Base-by-base conservation (phyloP, 2,329 filamentous ascomycete genomes). In the Ophiostoma sp. region DNA sequence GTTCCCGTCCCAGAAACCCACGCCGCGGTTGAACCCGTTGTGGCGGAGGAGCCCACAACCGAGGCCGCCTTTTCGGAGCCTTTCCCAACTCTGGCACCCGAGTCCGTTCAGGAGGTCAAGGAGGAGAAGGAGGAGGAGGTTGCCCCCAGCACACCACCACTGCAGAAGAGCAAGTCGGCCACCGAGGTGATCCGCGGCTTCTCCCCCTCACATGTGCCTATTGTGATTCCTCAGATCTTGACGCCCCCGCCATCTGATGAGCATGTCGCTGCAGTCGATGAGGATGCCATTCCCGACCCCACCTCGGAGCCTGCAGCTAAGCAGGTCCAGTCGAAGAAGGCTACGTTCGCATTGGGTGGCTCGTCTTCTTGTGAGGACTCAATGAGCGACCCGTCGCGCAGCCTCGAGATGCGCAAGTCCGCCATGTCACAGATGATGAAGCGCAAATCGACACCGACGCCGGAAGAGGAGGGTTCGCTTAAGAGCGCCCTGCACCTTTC, bases 361-460 rank as follows among this genome's bases (percentile, higher is more conserved):
- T 97, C 94, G 0, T 97, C 93, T 69, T 95, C 91, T 42, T 92
- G 93, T 75, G 92, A 94, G 74, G 90, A 92, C 76, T 94, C 93
- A 76, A 97, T 94, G 52, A 87, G 84, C 74, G 85, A 86, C 70
- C 83, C 83, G 68, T 83, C 83, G n/a, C 83, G 85, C 70, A 87
- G 85, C 77, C 78, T 87, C 5, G 85, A 87, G 66, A 79, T 79
- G 71, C 82, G 81, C 76, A 81, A 81, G 72, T 81, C 80, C 25
- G 76, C 79, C 2, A 77, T 81, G 42, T 76, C 78, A 74, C 78
- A 81, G 78, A 72, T 80, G 76, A 78, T 82, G 78, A 81, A 76
- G 74, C 50, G 70, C 9, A 75, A 77, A 12, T 17, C 73, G n/a
- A 22, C 71, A 17, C 28, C 57, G 17, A 55, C 68, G 5, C 52